These are phyloP conservation scores for Inga laurina DNA, from an alignment of 306 rosid genomes.

Conservation along the genomic window DNA sequence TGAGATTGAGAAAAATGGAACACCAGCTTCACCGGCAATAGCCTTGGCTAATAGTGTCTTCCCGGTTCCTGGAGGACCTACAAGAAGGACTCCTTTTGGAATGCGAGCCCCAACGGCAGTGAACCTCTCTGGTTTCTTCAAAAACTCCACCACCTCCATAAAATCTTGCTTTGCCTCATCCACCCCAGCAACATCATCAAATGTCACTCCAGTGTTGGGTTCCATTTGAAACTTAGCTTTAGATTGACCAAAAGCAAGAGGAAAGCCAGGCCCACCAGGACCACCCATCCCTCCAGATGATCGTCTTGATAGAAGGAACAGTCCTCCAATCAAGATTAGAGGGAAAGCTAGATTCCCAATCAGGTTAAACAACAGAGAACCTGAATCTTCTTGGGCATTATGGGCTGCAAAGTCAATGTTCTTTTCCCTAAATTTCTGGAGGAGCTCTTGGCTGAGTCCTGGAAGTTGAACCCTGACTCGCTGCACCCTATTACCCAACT, in stretches of 20 bases:
- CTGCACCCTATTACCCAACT: conserved; percentile 85
- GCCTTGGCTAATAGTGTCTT: conserved; percentile 96
- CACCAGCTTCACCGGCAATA: conserved; percentile 99
- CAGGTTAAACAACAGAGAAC: conserved; percentile 75
- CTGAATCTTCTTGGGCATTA: conserved; percentile 97
- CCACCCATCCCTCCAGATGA: conserved; percentile 98
- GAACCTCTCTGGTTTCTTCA: conserved; percentile 97
- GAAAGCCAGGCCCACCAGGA: conserved; percentile 93
- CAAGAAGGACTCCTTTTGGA: conserved; percentile 98
- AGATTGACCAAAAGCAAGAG: conserved; percentile 87
- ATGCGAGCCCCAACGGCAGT: conserved; percentile 99
- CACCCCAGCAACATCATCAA: conserved; percentile 98
- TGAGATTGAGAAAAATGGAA: conserved; percentile 95
- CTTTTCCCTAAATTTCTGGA: conserved; percentile 95
- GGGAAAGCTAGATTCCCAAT: conserved; percentile 97
- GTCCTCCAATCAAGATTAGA: conserved; percentile 82
- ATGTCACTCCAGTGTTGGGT: conserved; percentile 97
- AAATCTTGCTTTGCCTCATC: conserved; percentile 99
- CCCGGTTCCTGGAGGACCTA: conserved; percentile 99
- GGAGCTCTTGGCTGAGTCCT: conserved; percentile 94
- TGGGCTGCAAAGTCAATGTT: conserved; percentile 97
- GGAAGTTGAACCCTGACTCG: conserved; percentile 97
- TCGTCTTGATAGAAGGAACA: conserved; percentile 91
- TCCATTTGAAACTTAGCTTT: conserved; percentile 99
- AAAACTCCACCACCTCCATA: conserved; percentile 95